Evolutionary conservation across 2,329 filamentous ascomycete species (phyloP).

Genomic region (Pseudogymnoascus sp.): DNA sequence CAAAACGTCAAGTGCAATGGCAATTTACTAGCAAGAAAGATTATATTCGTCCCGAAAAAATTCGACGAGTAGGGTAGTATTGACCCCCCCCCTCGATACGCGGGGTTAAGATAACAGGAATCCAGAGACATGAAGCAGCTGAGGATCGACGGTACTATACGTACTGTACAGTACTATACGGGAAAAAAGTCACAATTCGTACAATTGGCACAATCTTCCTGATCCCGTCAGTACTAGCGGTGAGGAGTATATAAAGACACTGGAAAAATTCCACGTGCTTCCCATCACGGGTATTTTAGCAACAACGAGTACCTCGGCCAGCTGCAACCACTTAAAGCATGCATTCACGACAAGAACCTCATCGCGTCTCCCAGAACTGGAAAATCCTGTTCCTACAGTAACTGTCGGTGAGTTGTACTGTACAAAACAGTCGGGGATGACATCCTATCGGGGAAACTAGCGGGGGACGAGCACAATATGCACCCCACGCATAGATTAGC

Average conservation of each 20-base stretch:
- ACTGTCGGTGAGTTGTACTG: slow-evolving; percentile 9
- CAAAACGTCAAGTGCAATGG: neutral
- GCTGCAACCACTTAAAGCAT: neutral
- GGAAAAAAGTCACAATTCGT: neutral
- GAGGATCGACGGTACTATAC: neutral
- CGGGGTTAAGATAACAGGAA: slow-evolving; percentile 1
- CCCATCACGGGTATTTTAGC: neutral
- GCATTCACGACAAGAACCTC: neutral
- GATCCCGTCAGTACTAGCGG: neutral
- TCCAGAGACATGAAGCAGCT: neutral
- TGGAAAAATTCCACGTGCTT: neutral
- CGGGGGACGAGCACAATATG: neutral
- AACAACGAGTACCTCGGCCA: neutral
- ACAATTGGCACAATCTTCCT: neutral
- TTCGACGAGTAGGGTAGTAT: neutral
- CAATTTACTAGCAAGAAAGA: neutral
- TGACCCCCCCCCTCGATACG: neutral
- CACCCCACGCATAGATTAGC: slow-evolving; percentile 7
- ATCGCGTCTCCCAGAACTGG: neutral
- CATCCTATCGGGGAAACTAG: slow-evolving; percentile 8
- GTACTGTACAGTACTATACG: neutral
- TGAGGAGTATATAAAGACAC: neutral
- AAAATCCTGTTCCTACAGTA: neutral
- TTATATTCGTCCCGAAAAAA: neutral
- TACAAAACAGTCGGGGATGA: neutral